Evolutionary conservation across 148 eudicot species (phyloP).

Genomic region (Nyssa sinensis): DNA sequence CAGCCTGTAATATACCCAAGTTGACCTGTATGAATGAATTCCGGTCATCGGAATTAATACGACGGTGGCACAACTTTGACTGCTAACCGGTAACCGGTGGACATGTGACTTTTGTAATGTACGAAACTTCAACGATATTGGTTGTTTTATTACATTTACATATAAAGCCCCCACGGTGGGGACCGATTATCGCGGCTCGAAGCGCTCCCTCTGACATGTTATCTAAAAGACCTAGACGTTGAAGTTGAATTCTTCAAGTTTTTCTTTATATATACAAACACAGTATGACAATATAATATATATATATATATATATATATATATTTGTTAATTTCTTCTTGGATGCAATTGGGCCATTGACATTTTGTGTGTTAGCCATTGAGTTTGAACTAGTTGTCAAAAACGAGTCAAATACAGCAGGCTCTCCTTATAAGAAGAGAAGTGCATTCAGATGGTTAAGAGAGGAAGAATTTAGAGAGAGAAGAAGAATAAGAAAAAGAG

Average conservation of each 20-base stretch:
- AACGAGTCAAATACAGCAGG: constrained; percentile 24
- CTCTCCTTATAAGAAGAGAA: constrained; percentile 24
- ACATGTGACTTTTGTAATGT: neutral
- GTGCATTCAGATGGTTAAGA: constrained; percentile 6
- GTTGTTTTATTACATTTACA: too few species aligned
- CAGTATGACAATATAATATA: too few species aligned
- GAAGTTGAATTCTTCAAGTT: constrained; percentile 51
- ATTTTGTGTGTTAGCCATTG: constrained; percentile 25
- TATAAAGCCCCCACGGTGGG: constrained; percentile 5
- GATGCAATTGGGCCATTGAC: constrained; percentile 40
- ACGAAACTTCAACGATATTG: neutral
- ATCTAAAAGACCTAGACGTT: constrained; percentile 39
- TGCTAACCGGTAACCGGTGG: neutral
- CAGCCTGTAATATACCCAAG: neutral
- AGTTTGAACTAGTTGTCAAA: constrained; percentile 17
- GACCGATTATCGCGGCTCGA: constrained; percentile 27
- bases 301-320: too few species aligned
- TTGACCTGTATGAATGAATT: neutral
- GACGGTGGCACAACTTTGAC: neutral
- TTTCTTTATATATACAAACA: constrained; percentile 18
- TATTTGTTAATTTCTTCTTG: too few species aligned
- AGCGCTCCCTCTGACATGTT: constrained; percentile 16
- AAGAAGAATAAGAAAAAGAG: neutral
- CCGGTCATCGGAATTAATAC: neutral
- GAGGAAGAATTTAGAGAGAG: neutral